phyloP scores from a whole-genome alignment of 768 basidiomycete genomes.

The Psilocybe azurescens region DNA sequence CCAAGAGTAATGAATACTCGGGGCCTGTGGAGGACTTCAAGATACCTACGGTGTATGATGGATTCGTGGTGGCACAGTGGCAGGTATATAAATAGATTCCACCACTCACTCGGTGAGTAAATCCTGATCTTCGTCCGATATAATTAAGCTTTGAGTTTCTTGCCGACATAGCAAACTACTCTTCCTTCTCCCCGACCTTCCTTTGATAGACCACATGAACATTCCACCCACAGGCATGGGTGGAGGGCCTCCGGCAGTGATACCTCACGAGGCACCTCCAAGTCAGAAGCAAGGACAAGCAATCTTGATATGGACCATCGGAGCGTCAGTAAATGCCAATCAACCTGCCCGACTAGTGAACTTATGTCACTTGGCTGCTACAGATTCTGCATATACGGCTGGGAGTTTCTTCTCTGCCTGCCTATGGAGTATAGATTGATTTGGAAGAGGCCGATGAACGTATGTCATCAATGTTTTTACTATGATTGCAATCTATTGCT shows the following conservation, averaged over 20 bases:
- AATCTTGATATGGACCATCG: conserved; percentile 26
- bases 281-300: conserved; percentile 24
- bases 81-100: too few species aligned
- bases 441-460: conserved; percentile 28
- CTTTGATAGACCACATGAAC: neutral
- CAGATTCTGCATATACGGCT: conserved; percentile 32
- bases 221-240: neutral
- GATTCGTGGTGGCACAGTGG: too few species aligned
- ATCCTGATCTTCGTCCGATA: neutral
- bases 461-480: conserved; percentile 10
- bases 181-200: neutral
- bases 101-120: too few species aligned
- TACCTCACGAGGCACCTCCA: conserved; percentile 16
- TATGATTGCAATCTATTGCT: neutral
- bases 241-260: conserved; percentile 6
- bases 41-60: too few species aligned
- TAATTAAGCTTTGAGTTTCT: neutral
- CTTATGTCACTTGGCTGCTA: neutral
- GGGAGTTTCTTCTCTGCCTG: conserved; percentile 28
- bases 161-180: neutral
- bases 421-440: conserved; percentile 26
- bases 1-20: too few species aligned
- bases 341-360: neutral
- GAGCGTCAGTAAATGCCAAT: conserved; percentile 21
- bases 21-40: too few species aligned